Evolutionary conservation across 495 filamentous ascomycete species (phyloP).

Genomic region (Penicillium arizonense): DNA sequence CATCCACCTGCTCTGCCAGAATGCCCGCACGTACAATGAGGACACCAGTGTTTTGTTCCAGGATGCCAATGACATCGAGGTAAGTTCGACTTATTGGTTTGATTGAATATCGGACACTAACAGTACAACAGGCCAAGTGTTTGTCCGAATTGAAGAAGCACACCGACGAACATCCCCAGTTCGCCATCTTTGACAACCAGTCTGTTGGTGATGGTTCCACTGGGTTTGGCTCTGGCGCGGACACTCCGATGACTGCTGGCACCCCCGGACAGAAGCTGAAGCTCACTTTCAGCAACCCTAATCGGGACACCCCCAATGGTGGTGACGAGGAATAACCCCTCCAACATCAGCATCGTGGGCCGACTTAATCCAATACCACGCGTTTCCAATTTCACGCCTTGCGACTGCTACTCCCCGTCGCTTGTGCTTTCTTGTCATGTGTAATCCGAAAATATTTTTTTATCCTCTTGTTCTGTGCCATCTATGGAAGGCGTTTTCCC

Average conservation of each 20-base stretch:
- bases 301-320: slow-evolving; percentile 30
- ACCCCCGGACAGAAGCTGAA: slow-evolving; percentile 57
- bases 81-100: slow-evolving; percentile 41
- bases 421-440: slow-evolving; percentile 10
- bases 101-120: slow-evolving; percentile 24
- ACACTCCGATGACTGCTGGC: slow-evolving; percentile 64
- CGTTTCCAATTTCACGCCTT: slow-evolving; percentile 10
- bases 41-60: slow-evolving; percentile 86
- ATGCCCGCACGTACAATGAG: slow-evolving; percentile 94
- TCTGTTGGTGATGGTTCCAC: slow-evolving; percentile 62
- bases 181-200: slow-evolving; percentile 65
- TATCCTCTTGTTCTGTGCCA: slow-evolving; percentile 1
- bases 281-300: slow-evolving; percentile 53
- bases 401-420: slow-evolving; percentile 1
- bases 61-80: slow-evolving; percentile 92
- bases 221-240: slow-evolving; percentile 62
- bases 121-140: slow-evolving; percentile 57
- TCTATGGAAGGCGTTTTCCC: slow-evolving; percentile 13
- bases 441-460: slow-evolving; percentile 17
- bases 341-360: not conserved
- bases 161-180: slow-evolving; percentile 67
- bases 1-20: slow-evolving; percentile 78
- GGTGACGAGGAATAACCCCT: slow-evolving; percentile 37
- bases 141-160: slow-evolving; percentile 65
- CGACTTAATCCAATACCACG: not conserved